Evolutionary conservation across 1,284 basidiomycete species (phyloP).

Genomic region (Cronartium ribicola): DNA sequence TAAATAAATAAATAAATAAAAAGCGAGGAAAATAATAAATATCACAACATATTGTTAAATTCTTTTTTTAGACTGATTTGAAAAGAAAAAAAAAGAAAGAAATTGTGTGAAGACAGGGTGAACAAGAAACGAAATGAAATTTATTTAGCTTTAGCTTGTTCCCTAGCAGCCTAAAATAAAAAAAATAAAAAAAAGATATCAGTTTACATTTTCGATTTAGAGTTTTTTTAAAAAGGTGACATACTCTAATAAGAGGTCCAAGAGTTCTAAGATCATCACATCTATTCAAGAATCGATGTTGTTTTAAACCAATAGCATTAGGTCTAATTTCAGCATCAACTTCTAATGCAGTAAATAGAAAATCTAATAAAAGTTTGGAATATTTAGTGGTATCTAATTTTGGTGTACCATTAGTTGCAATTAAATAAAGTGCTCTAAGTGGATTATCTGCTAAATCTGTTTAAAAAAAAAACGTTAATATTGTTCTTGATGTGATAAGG

Average conservation of each 20-base stretch:
- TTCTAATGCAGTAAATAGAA: conserved; percentile 80
- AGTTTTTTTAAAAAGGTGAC: not conserved
- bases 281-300: conserved; percentile 26
- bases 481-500: conserved; percentile 39
- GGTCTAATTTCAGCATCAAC: conserved; percentile 92
- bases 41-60: too few species aligned
- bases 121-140: too few species aligned
- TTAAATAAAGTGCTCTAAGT: conserved; percentile 68
- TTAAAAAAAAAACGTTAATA: not conserved
- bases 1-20: too few species aligned
- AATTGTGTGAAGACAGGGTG: too few species aligned
- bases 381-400: conserved; percentile 90
- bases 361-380: conserved; percentile 80
- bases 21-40: too few species aligned
- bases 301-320: conserved; percentile 73
- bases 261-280: conserved; percentile 29
- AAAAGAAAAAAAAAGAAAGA: too few species aligned
- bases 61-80: too few species aligned
- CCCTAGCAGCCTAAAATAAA: conserved; percentile 17
- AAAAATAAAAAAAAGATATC: not conserved
- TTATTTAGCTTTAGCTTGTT: conserved; percentile 38
- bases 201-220: not conserved
- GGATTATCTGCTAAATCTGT: conserved; percentile 51
- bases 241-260: conserved; percentile 31
- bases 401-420: conserved; percentile 97